Conservation (phyloP, 495 filamentous ascomycete genomes). For the Lasiosphaeria ovina region DNA sequence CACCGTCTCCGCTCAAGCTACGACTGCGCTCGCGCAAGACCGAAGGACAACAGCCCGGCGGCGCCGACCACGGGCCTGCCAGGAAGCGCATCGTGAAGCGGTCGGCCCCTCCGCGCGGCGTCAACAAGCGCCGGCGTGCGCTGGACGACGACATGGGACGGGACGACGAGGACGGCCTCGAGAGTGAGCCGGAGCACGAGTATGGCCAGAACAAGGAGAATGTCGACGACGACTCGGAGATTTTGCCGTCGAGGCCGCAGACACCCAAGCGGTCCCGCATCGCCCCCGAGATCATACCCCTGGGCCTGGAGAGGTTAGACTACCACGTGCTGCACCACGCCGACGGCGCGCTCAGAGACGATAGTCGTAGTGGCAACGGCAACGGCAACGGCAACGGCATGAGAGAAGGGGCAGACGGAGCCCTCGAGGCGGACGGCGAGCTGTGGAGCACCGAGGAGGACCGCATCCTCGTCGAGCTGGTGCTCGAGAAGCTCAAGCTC, state of each 20-base stretch:
- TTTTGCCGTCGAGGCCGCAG: conserved; percentile 44
- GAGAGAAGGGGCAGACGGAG: conserved; percentile 25
- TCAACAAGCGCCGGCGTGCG: conserved; percentile 63
- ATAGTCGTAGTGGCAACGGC: conserved; percentile 24
- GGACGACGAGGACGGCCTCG: conserved; percentile 37
- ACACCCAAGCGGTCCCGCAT: conserved; percentile 69
- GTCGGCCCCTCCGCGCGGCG: conserved; percentile 44
- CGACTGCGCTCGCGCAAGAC: conserved; percentile 46
- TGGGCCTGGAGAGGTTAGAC: conserved; percentile 63
- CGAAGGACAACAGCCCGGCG: conserved; percentile 9
- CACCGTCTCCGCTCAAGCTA: conserved; percentile 46
- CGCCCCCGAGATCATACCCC: conserved; percentile 63
- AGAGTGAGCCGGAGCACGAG: conserved; percentile 34
- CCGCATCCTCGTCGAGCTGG: conserved; percentile 66
- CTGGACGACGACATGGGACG: conserved; percentile 52
- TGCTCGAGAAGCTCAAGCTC: conserved; percentile 72
- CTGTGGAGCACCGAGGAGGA: conserved; percentile 69
- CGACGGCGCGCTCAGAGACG: conserved; percentile 28
- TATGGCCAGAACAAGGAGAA: conserved; percentile 14
- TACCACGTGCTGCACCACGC: conserved; percentile 57
- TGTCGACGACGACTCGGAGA: conserved; percentile 9
- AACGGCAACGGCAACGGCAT: conserved; percentile 21
- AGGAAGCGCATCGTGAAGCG: conserved; percentile 54
- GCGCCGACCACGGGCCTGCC: conserved; percentile 21
- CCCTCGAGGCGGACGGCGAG: conserved; percentile 43